A percentile compares a stretch with the other conserved stretches of the same genome.
Conservation (phyloP, 192 early-diverging fungal species). For the Borealophlyctis nickersoniae region DNA sequence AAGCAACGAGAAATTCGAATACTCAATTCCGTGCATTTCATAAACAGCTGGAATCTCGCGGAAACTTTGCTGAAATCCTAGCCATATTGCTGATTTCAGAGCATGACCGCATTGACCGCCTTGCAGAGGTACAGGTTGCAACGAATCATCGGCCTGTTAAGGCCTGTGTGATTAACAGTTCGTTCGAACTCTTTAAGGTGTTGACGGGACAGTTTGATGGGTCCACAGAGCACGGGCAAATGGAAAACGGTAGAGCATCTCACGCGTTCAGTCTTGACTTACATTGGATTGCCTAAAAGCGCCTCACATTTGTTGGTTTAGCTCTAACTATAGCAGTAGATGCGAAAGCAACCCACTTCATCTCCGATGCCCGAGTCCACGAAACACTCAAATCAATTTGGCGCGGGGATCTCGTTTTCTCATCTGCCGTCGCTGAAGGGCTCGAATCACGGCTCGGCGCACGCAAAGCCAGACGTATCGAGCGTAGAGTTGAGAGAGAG, state of each 20-base stretch:
- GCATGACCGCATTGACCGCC: slow-evolving; percentile 13
- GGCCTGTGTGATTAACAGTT: too few relatives aligned
- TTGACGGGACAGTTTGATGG: neutral
- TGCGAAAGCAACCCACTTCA: slow-evolving; percentile 14
- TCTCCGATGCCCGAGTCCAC: slow-evolving; percentile 21
- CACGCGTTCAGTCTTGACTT: too few relatives aligned
- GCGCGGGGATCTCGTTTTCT: slow-evolving; percentile 15
- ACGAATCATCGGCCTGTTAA: too few relatives aligned
- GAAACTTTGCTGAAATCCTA: slow-evolving; percentile 16
- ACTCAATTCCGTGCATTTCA: neutral
- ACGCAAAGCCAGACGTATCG: slow-evolving; percentile 5
- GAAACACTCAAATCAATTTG: slow-evolving; percentile 20
- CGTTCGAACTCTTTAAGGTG: neutral
- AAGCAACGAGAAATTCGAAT: too few relatives aligned
- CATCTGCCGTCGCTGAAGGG: neutral
- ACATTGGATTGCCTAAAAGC: too few relatives aligned
- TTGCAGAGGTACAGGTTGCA: slow-evolving; percentile 23
- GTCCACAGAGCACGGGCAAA: too few relatives aligned
- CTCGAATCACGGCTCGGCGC: slow-evolving; percentile 8
- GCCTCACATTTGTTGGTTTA: too few relatives aligned
- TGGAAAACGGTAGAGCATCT: too few relatives aligned
- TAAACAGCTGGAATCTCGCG: slow-evolving; percentile 17
- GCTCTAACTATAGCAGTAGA: slow-evolving; percentile 16
- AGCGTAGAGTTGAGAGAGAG: neutral
- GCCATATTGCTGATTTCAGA: slow-evolving; percentile 17